These are phyloP conservation scores for Paraphoma chrysanthemicola DNA, from an alignment of 2,329 filamentous ascomycete species.

Conservation along the genomic window DNA sequence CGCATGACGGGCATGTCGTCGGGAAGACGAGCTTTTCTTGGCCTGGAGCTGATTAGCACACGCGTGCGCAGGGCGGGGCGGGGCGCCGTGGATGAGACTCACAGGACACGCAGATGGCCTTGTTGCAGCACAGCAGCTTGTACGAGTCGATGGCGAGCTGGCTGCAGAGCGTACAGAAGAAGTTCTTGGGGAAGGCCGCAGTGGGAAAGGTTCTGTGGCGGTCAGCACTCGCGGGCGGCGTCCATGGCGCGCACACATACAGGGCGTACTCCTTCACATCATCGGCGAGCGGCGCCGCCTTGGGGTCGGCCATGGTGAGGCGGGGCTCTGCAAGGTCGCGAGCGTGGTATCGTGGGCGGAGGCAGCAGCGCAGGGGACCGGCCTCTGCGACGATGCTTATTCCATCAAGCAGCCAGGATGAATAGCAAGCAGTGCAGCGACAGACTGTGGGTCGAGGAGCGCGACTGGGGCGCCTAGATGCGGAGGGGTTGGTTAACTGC, in stretches of 20 bases:
- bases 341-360: conserved; percentile 11
- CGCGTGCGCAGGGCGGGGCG: background rate
- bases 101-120: conserved; percentile 92
- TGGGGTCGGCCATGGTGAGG: conserved; percentile 41
- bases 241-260: conserved; percentile 20
- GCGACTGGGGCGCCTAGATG: conserved; percentile 5
- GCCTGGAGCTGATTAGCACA: conserved; percentile 26
- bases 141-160: conserved; percentile 90
- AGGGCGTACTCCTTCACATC: conserved; percentile 42
- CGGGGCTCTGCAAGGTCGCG: conserved; percentile 21
- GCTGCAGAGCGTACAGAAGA: conserved; percentile 93
- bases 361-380: conserved; percentile 30
- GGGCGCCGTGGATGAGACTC: conserved; percentile 45
- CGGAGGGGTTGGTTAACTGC: conserved; percentile 8
- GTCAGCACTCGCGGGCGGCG: conserved; percentile 14
- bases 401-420: conserved; percentile 26
- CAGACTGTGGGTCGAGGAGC: background rate
- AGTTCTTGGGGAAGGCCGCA: conserved; percentile 92
- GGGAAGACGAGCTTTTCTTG: conserved; percentile 66
- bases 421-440: background rate
- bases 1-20: conserved; percentile 86
- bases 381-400: conserved; percentile 18
- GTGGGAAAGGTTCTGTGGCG: conserved; percentile 71
- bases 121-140: conserved; percentile 92
- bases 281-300: conserved; percentile 41